Conservation (phyloP, 2,329 filamentous ascomycete species). For the Paraphoma chrysanthemicola region DNA sequence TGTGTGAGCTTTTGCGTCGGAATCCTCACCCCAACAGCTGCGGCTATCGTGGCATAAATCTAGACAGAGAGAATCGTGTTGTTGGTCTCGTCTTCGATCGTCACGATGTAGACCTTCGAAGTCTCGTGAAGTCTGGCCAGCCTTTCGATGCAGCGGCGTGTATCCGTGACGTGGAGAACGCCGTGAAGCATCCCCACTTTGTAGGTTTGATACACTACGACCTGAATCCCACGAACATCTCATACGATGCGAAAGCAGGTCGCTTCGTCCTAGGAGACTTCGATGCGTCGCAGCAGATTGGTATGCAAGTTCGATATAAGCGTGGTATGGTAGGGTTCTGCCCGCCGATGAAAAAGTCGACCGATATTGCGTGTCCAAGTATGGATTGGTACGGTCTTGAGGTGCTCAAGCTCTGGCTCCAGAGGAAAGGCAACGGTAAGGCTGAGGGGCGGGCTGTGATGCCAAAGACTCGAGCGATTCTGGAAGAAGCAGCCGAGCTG, state of each 20-base stretch:
- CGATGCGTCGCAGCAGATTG: neutral
- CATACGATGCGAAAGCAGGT: neutral
- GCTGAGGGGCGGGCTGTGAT: too few species aligned
- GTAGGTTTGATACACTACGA: neutral
- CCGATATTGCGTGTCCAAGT: neutral
- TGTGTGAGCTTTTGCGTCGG: too few species aligned
- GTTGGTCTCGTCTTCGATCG: too few species aligned
- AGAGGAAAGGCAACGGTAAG: neutral
- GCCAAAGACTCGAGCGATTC: too few species aligned
- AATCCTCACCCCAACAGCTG: too few species aligned
- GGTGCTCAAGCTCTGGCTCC: neutral
- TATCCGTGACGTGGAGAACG: neutral
- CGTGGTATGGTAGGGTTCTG: neutral
- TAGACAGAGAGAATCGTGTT: too few species aligned
- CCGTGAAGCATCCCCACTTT: neutral
- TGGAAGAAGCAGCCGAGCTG: too few species aligned
- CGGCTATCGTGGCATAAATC: too few species aligned
- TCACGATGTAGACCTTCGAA: too few species aligned
- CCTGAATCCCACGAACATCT: neutral
- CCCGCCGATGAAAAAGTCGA: neutral
- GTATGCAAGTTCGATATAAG: neutral
- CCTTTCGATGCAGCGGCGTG: neutral
- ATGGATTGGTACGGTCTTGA: neutral
- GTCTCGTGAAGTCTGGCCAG: too few species aligned
- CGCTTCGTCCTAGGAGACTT: conserved; percentile 1